Base-by-base conservation (phyloP, 805 yeast genomes). In the Millerozyma miso region DNA sequence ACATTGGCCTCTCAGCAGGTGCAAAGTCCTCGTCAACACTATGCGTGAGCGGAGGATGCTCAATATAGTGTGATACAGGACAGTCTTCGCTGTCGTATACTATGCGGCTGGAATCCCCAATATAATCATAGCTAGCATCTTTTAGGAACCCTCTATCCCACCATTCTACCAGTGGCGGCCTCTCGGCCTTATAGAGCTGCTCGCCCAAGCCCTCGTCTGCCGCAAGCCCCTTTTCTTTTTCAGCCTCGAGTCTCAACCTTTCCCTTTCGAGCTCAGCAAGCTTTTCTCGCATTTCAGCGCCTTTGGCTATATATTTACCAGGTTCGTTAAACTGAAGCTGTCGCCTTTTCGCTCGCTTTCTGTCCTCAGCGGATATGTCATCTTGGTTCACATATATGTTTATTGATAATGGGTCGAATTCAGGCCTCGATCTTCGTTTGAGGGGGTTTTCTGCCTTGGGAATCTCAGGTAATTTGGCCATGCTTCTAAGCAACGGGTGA, bases 111-210 rank as follows among this genome's bases (percentile, higher is more conserved):
- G 40, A 47, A 8, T 63, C 65, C 4, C 60, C 54, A n/a, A 71
- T 44, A 33, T 66, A 54, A 1, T 57, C 58, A 49, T 77, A 73
- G 33, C 56, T 56, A 2, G 61, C 60, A 19, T 66, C 67, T 33
- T 59, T 59, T 2, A 85, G 50, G 38, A 79, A 76, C 2, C 79
- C 79, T 41, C 63, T 58, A 63, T 91, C 97, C 97, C 97, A 91
- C 96, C 97, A 88, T 60, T 89, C 97, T 1, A 81, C 62, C 2
- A 44, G 47, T 0, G 96, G 95, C 1, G 90, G 89, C 15, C 46
- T 55, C 0, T 55, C 58, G 0, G 66, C 65, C 40, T 65, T 60
- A 53, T 73, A 85, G 6, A 65, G 57, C 15, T 78, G 75, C 54
- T 88, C 96, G 3, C 82, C 83, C 0, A 73, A 44, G 1, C 55